Percentiles rank a stretch among this genome's conserved stretches.
These are phyloP conservation scores for Diaporthe australafricana DNA, from an alignment of 2,329 filamentous ascomycete genomes.

Conservation along the genomic window DNA sequence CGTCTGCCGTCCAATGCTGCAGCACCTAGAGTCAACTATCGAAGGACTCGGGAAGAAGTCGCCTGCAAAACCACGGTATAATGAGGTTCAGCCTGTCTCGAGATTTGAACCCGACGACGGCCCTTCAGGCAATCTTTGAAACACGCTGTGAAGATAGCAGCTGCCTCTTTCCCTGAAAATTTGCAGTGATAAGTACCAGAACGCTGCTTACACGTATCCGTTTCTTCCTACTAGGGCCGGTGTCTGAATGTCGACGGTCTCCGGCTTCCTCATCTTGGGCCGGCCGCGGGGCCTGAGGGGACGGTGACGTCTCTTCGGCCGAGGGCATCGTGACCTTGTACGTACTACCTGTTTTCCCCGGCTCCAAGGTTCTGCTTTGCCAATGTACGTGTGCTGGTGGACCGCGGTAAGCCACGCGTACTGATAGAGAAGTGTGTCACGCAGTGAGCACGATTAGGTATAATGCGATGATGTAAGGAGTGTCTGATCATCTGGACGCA, in stretches of 20 bases:
- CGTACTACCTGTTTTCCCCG: background rate
- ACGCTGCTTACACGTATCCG: background rate
- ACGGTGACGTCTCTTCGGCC: background rate
- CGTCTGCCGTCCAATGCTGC: conserved; percentile 47
- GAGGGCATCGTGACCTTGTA: background rate
- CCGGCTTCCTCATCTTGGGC: background rate
- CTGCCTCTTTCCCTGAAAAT: background rate
- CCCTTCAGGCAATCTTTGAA: background rate
- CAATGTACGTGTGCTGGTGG: background rate
- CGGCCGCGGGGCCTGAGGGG: background rate
- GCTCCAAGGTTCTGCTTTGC: background rate
- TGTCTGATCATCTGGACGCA: background rate
- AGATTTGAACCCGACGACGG: background rate
- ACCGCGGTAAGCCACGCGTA: background rate
- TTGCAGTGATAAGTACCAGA: background rate
- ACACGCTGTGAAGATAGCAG: too few species aligned
- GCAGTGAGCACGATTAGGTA: background rate
- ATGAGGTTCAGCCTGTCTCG: background rate
- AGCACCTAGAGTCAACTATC: background rate
- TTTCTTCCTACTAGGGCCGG: background rate
- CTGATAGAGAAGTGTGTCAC: background rate
- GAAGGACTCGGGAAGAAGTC: background rate
- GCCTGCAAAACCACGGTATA: background rate
- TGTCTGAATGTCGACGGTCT: background rate
- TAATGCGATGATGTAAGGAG: background rate